Evolutionary conservation across 495 filamentous ascomycete species (phyloP).

Genomic region (Letharia lupina): DNA sequence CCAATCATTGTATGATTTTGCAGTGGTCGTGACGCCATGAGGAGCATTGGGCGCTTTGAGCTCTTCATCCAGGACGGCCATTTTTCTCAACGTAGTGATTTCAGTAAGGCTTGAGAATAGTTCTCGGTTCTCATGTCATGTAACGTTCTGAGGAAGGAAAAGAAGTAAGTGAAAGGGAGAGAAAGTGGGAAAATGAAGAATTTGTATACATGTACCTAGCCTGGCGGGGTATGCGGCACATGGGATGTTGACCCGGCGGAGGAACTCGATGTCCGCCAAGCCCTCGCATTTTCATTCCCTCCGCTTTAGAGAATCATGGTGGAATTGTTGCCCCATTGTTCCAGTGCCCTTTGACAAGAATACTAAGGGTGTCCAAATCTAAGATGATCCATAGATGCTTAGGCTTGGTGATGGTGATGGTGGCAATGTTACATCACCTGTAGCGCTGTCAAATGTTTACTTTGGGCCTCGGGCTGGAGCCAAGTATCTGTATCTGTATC

Average conservation of each 20-base stretch:
- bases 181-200: not conserved
- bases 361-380: too few species aligned
- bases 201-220: not conserved
- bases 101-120: not conserved
- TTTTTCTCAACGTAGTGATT: not conserved
- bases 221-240: not conserved
- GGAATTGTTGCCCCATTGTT: too few species aligned
- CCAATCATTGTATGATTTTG: slow-evolving; percentile 27
- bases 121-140: not conserved
- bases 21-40: slow-evolving; percentile 7
- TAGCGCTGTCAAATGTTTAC: not conserved
- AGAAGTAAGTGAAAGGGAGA: not conserved
- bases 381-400: too few species aligned
- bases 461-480: too few species aligned
- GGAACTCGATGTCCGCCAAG: not conserved
- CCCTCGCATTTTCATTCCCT: not conserved
- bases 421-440: not conserved
- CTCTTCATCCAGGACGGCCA: not conserved
- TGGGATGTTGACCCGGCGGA: not conserved
- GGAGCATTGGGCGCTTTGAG: slow-evolving; percentile 2
- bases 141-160: not conserved
- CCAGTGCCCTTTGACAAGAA: too few species aligned
- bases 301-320: not conserved
- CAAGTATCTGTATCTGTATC: too few species aligned
- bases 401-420: not conserved